Evolutionary conservation across 495 filamentous ascomycete species (phyloP).

Genomic region (Xylaria castorea): DNA sequence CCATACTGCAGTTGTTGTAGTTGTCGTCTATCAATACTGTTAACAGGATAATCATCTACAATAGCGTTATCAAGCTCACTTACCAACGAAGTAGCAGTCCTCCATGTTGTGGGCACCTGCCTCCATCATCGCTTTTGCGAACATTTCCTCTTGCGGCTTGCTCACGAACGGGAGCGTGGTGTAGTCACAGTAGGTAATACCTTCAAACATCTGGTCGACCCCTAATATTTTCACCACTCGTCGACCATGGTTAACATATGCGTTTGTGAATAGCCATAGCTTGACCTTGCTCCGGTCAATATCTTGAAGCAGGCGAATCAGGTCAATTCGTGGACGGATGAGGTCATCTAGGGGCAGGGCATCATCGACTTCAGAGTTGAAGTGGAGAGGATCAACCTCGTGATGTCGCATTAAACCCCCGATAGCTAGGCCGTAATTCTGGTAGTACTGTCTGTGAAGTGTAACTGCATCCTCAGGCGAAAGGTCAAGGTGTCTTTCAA

Average conservation of each 20-base stretch:
- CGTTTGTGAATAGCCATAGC: conserved; percentile 93
- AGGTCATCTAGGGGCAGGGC: conserved; percentile 69
- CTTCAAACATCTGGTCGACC: conserved; percentile 85
- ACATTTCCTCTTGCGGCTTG: conserved; percentile 85
- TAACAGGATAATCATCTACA: conserved; percentile 24
- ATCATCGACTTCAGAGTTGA: conserved; percentile 82
- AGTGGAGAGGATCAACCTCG: conserved; percentile 79
- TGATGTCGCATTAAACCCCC: conserved; percentile 81
- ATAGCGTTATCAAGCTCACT: conserved; percentile 37
- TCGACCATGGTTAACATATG: conserved; percentile 83
- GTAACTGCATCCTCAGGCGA: conserved; percentile 66
- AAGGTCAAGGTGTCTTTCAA: conserved; percentile 70
- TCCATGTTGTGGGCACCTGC: conserved; percentile 61
- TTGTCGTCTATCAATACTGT: conserved; percentile 66
- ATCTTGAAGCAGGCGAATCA: conserved; percentile 65
- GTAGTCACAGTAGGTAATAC: conserved; percentile 91
- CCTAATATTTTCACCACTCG: conserved; percentile 80
- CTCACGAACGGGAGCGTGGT: conserved; percentile 67
- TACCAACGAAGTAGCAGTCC: conserved; percentile 83
- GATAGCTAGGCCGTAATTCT: conserved; percentile 81
- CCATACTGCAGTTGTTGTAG: conserved; percentile 66
- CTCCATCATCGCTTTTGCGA: conserved; percentile 71
- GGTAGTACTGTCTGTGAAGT: conserved; percentile 80
- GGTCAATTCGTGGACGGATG: conserved; percentile 61
- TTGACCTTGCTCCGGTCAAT: conserved; percentile 78